These are phyloP conservation scores for Gossypium stocksii DNA, from an alignment of 345 rosid genomes.

Conservation along the genomic window DNA sequence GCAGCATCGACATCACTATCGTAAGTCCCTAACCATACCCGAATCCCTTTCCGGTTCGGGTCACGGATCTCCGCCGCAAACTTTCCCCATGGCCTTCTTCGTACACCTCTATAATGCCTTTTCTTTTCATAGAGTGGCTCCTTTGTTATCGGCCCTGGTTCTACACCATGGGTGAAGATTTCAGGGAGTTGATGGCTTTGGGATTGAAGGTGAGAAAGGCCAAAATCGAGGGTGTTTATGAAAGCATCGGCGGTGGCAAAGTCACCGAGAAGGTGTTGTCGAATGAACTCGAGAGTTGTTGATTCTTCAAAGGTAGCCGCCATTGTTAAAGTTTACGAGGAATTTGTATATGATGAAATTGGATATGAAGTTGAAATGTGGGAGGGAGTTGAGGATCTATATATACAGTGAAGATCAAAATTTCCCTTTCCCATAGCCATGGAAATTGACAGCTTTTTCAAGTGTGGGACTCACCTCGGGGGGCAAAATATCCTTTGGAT, in stretches of 20 bases:
- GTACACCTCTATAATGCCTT: conserved; percentile 77
- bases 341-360: background rate
- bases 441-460: background rate
- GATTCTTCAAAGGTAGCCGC: conserved; percentile 36
- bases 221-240: conserved; percentile 29
- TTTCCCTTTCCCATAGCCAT: background rate
- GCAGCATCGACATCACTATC: conserved; percentile 76
- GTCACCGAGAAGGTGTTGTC: conserved; percentile 56
- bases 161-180: background rate
- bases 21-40: conserved; percentile 93
- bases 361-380: background rate
- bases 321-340: conserved; percentile 19
- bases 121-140: conserved; percentile 15
- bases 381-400: background rate
- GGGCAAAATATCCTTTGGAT: no score
- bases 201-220: conserved; percentile 28
- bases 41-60: conserved; percentile 63
- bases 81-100: conserved; percentile 94
- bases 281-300: conserved; percentile 37
- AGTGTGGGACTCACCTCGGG: conserved; percentile 3
- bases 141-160: background rate
- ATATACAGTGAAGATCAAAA: background rate
- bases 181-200: conserved; percentile 17
- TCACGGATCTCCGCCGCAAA: conserved; percentile 95
- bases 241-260: conserved; percentile 40